A percentile compares a stretch with the other conserved stretches of the same genome.
Conservation (phyloP, 345 rosid species). For the Populus euphratica region DNA sequence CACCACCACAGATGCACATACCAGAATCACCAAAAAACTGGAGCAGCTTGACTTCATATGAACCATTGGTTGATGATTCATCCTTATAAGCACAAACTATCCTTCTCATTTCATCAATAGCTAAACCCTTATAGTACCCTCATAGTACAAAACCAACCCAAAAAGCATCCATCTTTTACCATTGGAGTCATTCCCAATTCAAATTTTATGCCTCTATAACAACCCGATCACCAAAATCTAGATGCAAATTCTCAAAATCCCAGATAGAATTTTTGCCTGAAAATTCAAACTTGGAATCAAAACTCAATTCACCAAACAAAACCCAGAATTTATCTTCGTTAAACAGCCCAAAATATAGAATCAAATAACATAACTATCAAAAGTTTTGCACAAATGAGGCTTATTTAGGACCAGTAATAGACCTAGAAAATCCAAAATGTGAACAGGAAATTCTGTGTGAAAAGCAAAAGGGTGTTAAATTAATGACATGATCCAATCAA, state of each 20-base stretch:
- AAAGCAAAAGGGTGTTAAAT: constrained; percentile 6
- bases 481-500: constrained; percentile 33
- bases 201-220: neutral
- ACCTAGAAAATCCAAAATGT: constrained; percentile 2
- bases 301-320: constrained; percentile 19
- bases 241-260: neutral
- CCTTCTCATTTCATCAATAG: constrained; percentile 40
- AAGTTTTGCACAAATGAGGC: neutral
- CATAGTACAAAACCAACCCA: constrained; percentile 1
- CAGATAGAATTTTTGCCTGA: neutral
- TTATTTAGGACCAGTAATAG: neutral
- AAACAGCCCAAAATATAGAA: constrained; percentile 17
- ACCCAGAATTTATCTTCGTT: constrained; percentile 20
- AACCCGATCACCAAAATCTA: neutral
- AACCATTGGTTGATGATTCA: constrained; percentile 33
- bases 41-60: constrained; percentile 20
- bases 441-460: neutral
- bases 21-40: constrained; percentile 32
- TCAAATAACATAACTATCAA: constrained; percentile 9
- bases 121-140: constrained; percentile 22
- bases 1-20: constrained; percentile 37
- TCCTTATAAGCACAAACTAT: constrained; percentile 15
- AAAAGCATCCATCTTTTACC: constrained; percentile 12
- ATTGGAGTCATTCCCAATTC: constrained; percentile 1
- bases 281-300: constrained; percentile 13